phyloP scores from a whole-genome alignment of 768 basidiomycete genomes.

The Russula sp. region DNA sequence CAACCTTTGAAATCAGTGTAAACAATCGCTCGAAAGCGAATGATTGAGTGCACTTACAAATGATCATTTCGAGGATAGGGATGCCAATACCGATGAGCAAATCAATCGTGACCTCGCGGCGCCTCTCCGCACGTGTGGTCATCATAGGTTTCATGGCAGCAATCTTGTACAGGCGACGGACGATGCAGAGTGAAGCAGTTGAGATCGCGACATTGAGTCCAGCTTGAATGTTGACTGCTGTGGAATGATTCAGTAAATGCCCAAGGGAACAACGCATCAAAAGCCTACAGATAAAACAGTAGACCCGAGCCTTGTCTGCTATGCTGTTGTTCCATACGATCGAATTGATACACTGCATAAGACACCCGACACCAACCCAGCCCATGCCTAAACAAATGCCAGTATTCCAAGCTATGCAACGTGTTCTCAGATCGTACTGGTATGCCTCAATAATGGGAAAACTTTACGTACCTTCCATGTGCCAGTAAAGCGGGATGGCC shows the following conservation, averaged over 20 bases:
- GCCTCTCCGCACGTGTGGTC: background rate
- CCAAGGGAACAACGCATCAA: background rate
- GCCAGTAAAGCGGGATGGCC: conserved; percentile 47
- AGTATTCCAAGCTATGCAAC: conserved; percentile 49
- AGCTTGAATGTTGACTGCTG: conserved; percentile 36
- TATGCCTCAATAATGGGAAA: background rate
- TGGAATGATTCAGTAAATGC: background rate
- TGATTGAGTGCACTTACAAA: background rate
- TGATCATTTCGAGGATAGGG: conserved; percentile 5
- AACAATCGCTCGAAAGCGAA: background rate
- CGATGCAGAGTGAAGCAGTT: too few species aligned
- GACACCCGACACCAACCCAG: conserved; percentile 42
- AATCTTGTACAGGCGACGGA: conserved; percentile 42
- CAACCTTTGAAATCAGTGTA: background rate
- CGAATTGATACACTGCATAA: conserved; percentile 48
- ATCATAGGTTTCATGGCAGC: conserved; percentile 29
- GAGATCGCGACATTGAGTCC: conserved; percentile 32
- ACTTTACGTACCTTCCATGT: conserved; percentile 35
- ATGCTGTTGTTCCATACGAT: conserved; percentile 61
- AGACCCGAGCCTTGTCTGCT: conserved; percentile 39
- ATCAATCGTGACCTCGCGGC: background rate
- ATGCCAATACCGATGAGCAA: too few species aligned
- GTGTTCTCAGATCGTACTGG: background rate
- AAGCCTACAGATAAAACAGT: conserved; percentile 50
- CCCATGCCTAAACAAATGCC: conserved; percentile 67